Evolutionary conservation across 495 filamentous ascomycete genomes (phyloP).

Genomic region (Antarctomyces pellizariae): DNA sequence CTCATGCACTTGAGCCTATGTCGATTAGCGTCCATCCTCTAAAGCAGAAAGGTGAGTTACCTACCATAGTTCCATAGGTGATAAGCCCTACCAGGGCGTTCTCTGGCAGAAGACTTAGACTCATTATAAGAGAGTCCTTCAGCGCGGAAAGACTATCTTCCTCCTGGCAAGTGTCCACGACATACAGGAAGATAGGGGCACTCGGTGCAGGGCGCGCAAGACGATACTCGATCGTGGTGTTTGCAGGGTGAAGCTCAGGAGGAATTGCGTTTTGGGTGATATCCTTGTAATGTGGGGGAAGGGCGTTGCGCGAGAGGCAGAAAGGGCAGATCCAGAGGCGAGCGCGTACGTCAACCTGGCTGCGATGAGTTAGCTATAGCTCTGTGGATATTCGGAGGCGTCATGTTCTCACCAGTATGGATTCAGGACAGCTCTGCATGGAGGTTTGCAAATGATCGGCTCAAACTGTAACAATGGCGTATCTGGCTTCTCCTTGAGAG

Average conservation of each 20-base stretch:
- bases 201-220: constrained; percentile 80
- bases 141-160: constrained; percentile 89
- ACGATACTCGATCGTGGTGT: constrained; percentile 94
- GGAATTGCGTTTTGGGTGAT: constrained; percentile 89
- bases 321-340: constrained; percentile 97
- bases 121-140: constrained; percentile 94
- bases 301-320: constrained; percentile 81
- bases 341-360: constrained; percentile 86
- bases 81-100: constrained; percentile 88
- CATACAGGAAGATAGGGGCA: constrained; percentile 90
- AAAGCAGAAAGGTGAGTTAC: constrained; percentile 4
- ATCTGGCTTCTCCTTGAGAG: constrained; percentile 84
- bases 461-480: constrained; percentile 84
- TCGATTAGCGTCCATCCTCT: constrained; percentile 2
- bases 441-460: constrained; percentile 89
- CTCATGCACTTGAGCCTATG: constrained; percentile 83
- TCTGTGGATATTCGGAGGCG: not conserved
- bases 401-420: constrained; percentile 56
- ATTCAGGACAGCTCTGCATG: constrained; percentile 89
- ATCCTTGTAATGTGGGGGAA: constrained; percentile 97
- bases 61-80: constrained; percentile 91
- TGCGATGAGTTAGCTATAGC: constrained; percentile 17
- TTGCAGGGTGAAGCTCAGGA: constrained; percentile 76
- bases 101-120: constrained; percentile 78
- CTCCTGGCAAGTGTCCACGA: constrained; percentile 97